Base-by-base conservation (phyloP, 495 filamentous ascomycete genomes). In the Lophiotrema nucula region DNA sequence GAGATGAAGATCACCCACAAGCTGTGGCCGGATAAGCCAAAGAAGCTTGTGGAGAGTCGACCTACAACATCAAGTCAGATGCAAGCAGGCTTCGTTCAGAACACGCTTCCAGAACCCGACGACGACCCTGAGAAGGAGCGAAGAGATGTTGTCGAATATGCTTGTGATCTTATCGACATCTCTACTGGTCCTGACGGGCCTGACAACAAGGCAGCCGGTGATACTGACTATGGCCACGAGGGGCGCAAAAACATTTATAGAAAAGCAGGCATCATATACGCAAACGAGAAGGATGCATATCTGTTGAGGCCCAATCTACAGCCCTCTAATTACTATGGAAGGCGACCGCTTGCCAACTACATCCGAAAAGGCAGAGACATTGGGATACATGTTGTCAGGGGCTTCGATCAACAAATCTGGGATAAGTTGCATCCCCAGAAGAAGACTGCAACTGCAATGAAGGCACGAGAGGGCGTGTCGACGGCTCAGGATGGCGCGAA, bases 1-100 rank as follows among this genome's bases (percentile, higher is more conserved):
- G 93, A 98, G 69, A 81, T 91, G 70, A 98, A 97, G 72, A 83
- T 97, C 4, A 78, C 86, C 15, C 86, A 96, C 69, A 81, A 76
- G 10, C 74, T 97, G 3, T 96, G 89, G 89, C 85, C 88, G 0
- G 82, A 85, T 38, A 73, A 76, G 2, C 60, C 73, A 12, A 58
- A 66, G 42, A 76, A 74, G 49, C 69, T 53, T 8, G 39, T 21
- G 62, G 77, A 74, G 25, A 72, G 72, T 54, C 60, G 68, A 16
- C 70, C 70, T 37, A 63, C 64, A 22, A 62, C 71, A 15, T 64
- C 67, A 26, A 42, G 27, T 8, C 47, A 61, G 24, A 63, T 62
- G 50, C 26, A 39, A 4, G 26, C 55, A 4, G 63, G 58, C 3
- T 18, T 65, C 47, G 63, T 56, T 45, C 69, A 68, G 25, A 68